Percentiles rank a stretch among this genome's conserved stretches.
Conservation (phyloP, 371 early-diverging fungal genomes). For the Saksenaea vasiformis region DNA sequence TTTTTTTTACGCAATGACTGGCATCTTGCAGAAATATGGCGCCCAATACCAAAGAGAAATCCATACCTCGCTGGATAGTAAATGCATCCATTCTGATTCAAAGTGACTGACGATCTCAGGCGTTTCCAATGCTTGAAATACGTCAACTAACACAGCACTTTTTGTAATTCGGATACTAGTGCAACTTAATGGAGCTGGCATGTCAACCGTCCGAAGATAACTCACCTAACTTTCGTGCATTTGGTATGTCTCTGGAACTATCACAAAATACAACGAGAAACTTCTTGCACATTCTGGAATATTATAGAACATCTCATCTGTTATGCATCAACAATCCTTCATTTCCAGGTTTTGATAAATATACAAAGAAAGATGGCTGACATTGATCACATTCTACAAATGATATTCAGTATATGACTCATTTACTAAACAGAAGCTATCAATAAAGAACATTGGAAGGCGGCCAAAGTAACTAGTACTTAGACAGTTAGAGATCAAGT, state of each 20-base stretch:
- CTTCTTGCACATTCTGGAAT: background rate
- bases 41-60: background rate
- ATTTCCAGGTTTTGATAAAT: too few species aligned
- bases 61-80: constrained; percentile 3
- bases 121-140: background rate
- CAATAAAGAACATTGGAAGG: too few species aligned
- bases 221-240: background rate
- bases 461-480: too few species aligned
- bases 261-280: background rate
- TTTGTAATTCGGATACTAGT: too few species aligned
- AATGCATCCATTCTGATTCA: background rate
- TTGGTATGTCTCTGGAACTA: background rate
- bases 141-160: background rate
- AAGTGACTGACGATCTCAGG: background rate
- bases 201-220: background rate
- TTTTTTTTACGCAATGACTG: background rate
- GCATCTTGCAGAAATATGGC: background rate
- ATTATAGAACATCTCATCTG: background rate
- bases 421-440: background rate
- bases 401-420: background rate
- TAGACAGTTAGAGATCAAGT: background rate
- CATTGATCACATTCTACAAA: background rate
- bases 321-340: too few species aligned
- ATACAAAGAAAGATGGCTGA: too few species aligned
- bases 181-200: too few species aligned